phyloP scores from a whole-genome alignment of 164 flowering plant species.

The Liriodendron chinense region DNA sequence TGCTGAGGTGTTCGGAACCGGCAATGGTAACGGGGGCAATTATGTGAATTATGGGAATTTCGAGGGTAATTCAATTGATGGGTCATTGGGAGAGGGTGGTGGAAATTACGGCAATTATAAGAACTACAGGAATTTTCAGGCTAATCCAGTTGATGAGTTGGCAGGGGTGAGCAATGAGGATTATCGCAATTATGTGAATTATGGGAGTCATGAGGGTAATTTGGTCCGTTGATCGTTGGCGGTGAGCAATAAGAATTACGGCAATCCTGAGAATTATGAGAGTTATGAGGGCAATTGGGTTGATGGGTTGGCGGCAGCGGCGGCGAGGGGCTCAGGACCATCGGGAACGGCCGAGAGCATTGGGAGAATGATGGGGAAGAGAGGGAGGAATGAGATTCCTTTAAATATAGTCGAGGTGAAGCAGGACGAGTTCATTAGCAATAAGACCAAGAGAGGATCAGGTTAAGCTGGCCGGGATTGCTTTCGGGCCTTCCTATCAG shows the following conservation, averaged over 20 bases:
- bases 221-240: constrained; percentile 16
- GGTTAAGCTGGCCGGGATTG: constrained; percentile 71
- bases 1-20: neutral
- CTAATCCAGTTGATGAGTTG: neutral
- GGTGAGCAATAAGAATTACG: constrained; percentile 8
- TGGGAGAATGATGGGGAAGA: constrained; percentile 37
- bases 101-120: neutral
- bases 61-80: neutral
- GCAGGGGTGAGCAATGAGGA: neutral
- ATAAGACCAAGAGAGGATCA: constrained; percentile 87
- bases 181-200: constrained; percentile 3
- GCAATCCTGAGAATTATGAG: constrained; percentile 22
- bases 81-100: neutral
- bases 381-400: constrained; percentile 70
- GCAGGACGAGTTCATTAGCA: constrained; percentile 91
- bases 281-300: constrained; percentile 35
- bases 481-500: constrained; percentile 94
- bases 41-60: neutral
- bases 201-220: constrained; percentile 16
- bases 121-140: neutral
- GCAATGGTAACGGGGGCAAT: constrained; percentile 6
- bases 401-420: constrained; percentile 81
- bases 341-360: constrained; percentile 18
- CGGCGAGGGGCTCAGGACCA: constrained; percentile 11
- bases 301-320: constrained; percentile 29